phyloP scores from a whole-genome alignment of 441 rosid genomes.

The Arabidopsis lyrata region DNA sequence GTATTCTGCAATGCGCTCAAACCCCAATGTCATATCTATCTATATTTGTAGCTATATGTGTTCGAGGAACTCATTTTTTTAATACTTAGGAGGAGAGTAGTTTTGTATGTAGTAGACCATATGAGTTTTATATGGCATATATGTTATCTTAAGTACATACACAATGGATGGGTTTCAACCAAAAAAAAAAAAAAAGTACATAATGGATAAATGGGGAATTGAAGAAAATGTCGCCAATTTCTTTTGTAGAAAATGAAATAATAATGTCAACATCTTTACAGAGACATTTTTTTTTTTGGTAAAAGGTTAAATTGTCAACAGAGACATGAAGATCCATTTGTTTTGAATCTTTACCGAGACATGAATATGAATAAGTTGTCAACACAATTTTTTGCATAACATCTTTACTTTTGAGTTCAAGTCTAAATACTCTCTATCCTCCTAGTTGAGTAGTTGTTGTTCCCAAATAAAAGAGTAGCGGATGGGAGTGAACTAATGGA shows the following conservation, averaged over 20 bases:
- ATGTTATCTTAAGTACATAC: neutral
- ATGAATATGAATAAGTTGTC: neutral
- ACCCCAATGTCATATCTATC: slow-evolving; percentile 43
- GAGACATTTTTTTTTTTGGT: too few species aligned
- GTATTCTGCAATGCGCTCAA: slow-evolving; percentile 40
- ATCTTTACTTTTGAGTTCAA: neutral
- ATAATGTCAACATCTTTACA: neutral
- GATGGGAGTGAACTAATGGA: slow-evolving; percentile 9
- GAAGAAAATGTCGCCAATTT: neutral
- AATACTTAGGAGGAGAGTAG: neutral
- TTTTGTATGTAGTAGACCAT: slow-evolving; percentile 19
- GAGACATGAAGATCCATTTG: too few species aligned
- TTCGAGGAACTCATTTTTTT: slow-evolving; percentile 37
- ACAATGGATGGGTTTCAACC: neutral
- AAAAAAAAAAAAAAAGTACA: neutral
- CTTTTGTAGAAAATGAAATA: neutral
- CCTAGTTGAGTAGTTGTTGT: too few species aligned
- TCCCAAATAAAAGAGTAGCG: neutral
- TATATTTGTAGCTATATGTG: slow-evolving; percentile 4
- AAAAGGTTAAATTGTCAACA: too few species aligned
- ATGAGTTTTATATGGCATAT: neutral
- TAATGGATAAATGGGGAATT: neutral
- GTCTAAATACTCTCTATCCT: neutral
- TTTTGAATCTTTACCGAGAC: neutral
- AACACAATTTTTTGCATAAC: neutral